Conservation (phyloP, 2,329 filamentous ascomycete species). For the Nothomitra cinnamomea region DNA sequence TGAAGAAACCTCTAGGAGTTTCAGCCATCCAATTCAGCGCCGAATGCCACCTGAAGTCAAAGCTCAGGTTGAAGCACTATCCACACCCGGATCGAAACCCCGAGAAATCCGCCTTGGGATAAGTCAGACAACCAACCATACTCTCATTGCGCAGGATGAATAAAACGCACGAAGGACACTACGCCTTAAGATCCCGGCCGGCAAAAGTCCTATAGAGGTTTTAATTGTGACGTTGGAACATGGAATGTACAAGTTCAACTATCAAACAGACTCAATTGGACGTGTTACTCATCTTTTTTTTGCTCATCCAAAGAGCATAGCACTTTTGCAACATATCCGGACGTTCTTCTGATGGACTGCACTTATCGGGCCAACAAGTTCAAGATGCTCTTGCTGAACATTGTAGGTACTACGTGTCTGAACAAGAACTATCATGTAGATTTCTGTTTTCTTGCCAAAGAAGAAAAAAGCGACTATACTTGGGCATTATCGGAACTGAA, state of each 20-base stretch:
- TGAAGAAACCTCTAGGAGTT: neutral
- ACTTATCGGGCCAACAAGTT: conserved; percentile 1
- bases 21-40: neutral
- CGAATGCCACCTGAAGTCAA: neutral
- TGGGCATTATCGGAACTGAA: neutral
- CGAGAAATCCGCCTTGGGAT: neutral
- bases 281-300: neutral
- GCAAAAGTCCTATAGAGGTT: neutral
- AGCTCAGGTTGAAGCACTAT: neutral
- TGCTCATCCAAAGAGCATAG: neutral
- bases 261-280: neutral
- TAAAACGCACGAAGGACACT: conserved; percentile 1
- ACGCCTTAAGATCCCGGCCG: neutral
- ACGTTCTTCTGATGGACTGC: conserved; percentile 1
- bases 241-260: neutral
- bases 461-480: neutral
- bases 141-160: neutral
- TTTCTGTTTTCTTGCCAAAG: neutral
- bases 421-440: neutral
- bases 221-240: neutral
- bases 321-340: neutral
- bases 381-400: neutral
- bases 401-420: neutral
- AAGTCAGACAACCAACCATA: neutral
- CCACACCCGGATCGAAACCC: neutral